Evolutionary conservation across 1,284 basidiomycete genomes (phyloP), one percentile per base, ranked within the genome.

Genomic region (Cryptococcus neoformans): DNA sequence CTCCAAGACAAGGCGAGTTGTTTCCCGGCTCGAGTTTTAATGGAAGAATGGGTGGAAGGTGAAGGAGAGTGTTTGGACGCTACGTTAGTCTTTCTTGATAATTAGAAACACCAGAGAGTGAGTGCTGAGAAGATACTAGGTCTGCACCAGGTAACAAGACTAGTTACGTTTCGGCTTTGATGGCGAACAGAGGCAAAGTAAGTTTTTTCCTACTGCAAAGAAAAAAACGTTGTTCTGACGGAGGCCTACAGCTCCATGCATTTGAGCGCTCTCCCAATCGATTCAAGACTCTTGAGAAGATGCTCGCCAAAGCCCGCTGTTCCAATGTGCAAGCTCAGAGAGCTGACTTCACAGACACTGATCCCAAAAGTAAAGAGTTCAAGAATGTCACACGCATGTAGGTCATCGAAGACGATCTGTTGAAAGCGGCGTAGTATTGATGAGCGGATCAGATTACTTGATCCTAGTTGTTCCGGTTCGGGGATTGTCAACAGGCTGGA

Each of bases 131-230:
- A 10, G 48, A 35, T 28, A 21, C 21, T 12, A 75, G 73, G n/a
- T 88, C 94, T 45, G 95, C 96, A 0, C 96, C 95, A 0, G 96
- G 96, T 0, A 99, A 99, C 79, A 99, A 99, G 80, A 99, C 96
- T 0, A 90, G 90, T 5, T 91, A 96, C 75, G 79, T 99, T 11
- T 89, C 89, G 60, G 90, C 93, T 9, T 79, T 98, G 42, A 91
- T 95, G 87, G 73, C 81, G 14, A 87, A 87, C 64, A 82, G 82
- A 66, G 90, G 91, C 60, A 90, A 87, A 77, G 91, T 90, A 59
- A 64, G 76, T 57, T 10, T 54, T 5, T 8, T 39, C 42, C 49
- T n/a, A 11, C 40, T 41, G 40, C 16, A 16, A 41, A 41, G 12
- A 12, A 49, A 38, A 11, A 55, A 39, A 11, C 49, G 7, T 9